Conservation (phyloP, 495 filamentous ascomycete species). For the Astrothelium macrocarpum region DNA sequence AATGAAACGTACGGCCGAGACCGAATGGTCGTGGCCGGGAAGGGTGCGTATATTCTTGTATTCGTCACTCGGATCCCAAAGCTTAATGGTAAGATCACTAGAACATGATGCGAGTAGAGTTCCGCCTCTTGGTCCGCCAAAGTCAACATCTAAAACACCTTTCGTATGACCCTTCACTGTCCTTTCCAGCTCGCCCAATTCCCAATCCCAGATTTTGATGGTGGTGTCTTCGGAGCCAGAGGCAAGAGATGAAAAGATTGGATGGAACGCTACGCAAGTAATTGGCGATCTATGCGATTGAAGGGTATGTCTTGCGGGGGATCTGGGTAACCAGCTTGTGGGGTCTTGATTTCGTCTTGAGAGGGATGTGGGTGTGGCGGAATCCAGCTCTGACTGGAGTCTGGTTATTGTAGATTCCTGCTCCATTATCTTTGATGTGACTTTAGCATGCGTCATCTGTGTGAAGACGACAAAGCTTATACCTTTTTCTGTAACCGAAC, state of each 20-base stretch:
- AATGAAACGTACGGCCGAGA: constrained; percentile 81
- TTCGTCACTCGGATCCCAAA: constrained; percentile 90
- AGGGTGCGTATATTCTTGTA: constrained; percentile 95
- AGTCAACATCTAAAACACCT: constrained; percentile 81
- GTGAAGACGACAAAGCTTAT: constrained; percentile 20
- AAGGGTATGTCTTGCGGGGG: constrained; percentile 69
- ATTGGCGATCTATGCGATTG: constrained; percentile 75
- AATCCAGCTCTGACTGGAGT: constrained; percentile 76
- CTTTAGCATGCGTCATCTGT: not conserved
- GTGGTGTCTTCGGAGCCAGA: constrained; percentile 82
- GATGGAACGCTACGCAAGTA: constrained; percentile 90
- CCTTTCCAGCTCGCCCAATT: constrained; percentile 81
- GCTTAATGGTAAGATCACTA: constrained; percentile 84
- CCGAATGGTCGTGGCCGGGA: constrained; percentile 84
- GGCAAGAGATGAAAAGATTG: constrained; percentile 81
- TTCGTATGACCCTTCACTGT: constrained; percentile 93
- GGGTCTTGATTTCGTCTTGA: constrained; percentile 70
- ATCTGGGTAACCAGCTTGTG: constrained; percentile 72
- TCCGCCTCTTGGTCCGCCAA: constrained; percentile 76
- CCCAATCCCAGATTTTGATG: constrained; percentile 98
- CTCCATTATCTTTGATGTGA: constrained; percentile 70
- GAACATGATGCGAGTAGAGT: constrained; percentile 85
- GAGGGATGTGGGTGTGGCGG: constrained; percentile 73
- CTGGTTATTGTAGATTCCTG: constrained; percentile 61
- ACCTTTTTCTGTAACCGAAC: constrained; percentile 89